Evolutionary conservation across 139 green algal genomes (phyloP), one percentile per base, ranked within the genome.

Genomic region (Closterium sp.): DNA sequence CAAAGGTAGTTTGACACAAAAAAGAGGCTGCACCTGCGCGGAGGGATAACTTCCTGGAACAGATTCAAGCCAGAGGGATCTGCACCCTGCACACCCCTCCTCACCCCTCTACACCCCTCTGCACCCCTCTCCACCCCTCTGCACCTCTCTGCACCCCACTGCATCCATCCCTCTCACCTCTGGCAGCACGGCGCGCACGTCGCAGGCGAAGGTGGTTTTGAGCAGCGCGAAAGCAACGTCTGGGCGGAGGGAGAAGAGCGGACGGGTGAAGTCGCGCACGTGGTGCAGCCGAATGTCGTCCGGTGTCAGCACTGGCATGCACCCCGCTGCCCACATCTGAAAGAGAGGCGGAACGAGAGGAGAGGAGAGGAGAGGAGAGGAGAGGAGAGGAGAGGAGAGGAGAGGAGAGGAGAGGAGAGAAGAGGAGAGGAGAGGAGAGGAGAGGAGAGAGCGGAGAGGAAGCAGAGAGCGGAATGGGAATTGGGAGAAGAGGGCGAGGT

Each of bases 121-220:
- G 38, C 38, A 45, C 4, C 38, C 2, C n/a, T n/a, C n/a, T n/a
- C n/a, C 38, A 45, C 38, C 4, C 38, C 4, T 45, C 38, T 9
- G 2, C 38, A 45, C 38, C 38, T 0, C 38, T 45, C 4, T 45
- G 0, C 38, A 45, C 4, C 38, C 38, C 38, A 0, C 38, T 45
- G 38, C 38, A 45, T 9, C 38, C 2, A 27, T 73, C 11, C 11
- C 50, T 73, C 62, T 79, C 62, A 89, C 86, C 70, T 91, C 22
- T 28, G 31, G 31, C 62, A 91, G 62, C 13, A 91, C 27, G 0
- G 88, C 28, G 88, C 88, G 88, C 85, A 91, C 27, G 88, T 91
- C 88, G 13, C 38, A 92, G 11, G 42, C 27, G 34, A 93, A 93
- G 24, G 92, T 93, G 34, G 87, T 91, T 31, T 93, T 93, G 87